Base-by-base conservation (phyloP, 768 basidiomycete species). In the Kwoniella sp. region DNA sequence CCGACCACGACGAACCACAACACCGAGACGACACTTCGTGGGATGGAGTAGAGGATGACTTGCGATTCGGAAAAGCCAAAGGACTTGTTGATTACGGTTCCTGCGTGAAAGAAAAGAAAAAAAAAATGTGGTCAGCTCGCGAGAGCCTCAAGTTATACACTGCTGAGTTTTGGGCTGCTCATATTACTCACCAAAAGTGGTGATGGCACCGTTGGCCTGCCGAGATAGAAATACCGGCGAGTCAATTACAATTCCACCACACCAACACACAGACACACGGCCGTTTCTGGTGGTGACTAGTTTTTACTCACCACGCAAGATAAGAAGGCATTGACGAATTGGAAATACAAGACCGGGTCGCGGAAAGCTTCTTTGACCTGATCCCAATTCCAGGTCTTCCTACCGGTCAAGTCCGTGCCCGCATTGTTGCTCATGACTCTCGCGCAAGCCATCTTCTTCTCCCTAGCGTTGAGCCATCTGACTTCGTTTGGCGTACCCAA, bases 361-460 rank as follows among this genome's bases (percentile, higher is more conserved):
- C 62, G 37, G 57, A 76, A 65, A 2, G 67, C 68, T 31, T 76
- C 74, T 9, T n/a, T 51, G 13, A 73, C 65, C 31, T 76, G 74
- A 31, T 48, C 53, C 69, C 65, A 67, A 47, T 69, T 71, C 67
- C 65, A 73, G 26, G 59, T 60, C 31, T 60, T 60, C 50, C 59
- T 51, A 51, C 59, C 59, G 2, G 59, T 60, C 8, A 60, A 29
- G 48, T 63, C 61, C 11, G 70, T 63, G 1, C 74, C 74, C 26
- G 72, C 69, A 29, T 76, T 65, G 62, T 76, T 76, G 54, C 51
- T 58, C 48, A 66, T 62, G 26, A 76, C 64, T 51, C 74, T 50
- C 28, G 73, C 74, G 56, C 61, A 48, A 29, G 72, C 74, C 41
- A 65, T 61, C 31, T 48, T 30, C 34, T 68, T 69, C 48, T 76